phyloP scores from a whole-genome alignment of 306 rosid genomes.

The Casuarina equisetifolia region DNA sequence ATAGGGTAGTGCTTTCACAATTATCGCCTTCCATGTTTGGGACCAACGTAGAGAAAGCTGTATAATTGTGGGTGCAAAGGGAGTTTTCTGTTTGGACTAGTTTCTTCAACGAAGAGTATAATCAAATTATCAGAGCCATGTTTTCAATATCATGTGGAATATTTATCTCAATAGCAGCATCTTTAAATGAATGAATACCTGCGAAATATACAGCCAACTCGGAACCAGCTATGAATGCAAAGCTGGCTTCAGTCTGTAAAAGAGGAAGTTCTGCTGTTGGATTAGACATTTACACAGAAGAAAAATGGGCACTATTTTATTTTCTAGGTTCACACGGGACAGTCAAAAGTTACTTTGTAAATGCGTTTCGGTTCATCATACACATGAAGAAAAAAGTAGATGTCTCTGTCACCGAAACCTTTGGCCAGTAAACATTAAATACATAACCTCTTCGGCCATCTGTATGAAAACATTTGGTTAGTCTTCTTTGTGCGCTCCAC shows the following conservation, averaged over 20 bases:
- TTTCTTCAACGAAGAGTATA: background rate
- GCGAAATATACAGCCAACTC: too few species aligned
- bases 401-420: background rate
- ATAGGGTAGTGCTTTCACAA: background rate
- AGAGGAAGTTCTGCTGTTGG: background rate
- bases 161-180: background rate
- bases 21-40: background rate
- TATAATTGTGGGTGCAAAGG: background rate
- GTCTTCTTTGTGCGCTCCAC: slow-evolving; percentile 50
- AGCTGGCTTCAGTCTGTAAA: too few species aligned
- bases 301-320: background rate
- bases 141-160: background rate
- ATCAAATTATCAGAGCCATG: background rate
- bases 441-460: background rate
- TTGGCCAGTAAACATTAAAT: slow-evolving; percentile 5
- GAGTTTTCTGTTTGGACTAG: background rate
- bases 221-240: too few species aligned
- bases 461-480: slow-evolving; percentile 32
- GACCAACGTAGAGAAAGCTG: background rate
- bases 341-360: background rate
- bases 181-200: too few species aligned
- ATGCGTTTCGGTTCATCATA: background rate
- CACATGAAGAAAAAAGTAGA: background rate
- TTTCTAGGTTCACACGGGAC: background rate
- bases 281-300: too few species aligned